These are phyloP conservation scores for Nicotiana noctiflora DNA, from an alignment of 257 asterid species.

Conservation along the genomic window DNA sequence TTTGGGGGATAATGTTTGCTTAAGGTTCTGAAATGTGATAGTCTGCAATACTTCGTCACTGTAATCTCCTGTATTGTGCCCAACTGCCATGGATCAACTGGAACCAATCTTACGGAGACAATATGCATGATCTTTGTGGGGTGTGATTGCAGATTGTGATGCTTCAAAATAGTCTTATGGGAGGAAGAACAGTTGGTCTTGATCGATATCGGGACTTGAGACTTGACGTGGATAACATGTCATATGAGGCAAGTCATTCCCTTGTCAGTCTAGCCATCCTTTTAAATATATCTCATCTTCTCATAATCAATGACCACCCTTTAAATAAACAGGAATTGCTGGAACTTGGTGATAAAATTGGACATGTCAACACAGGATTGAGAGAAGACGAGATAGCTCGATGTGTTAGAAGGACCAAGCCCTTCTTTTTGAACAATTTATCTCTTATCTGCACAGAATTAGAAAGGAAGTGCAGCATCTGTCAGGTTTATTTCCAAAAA, in stretches of 20 bases:
- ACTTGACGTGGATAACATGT: conserved; percentile 82
- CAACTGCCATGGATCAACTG: neutral
- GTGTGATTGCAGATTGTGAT: conserved; percentile 51
- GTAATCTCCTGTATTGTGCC: neutral
- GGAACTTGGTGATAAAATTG: conserved; percentile 90
- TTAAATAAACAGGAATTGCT: conserved; percentile 56
- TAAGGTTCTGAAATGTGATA: neutral
- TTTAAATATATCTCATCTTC: neutral
- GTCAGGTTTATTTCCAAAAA: conserved; percentile 53
- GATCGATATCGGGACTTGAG: conserved; percentile 69
- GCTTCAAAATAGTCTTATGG: conserved; percentile 66
- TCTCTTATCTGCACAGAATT: conserved; percentile 34
- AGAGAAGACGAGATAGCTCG: conserved; percentile 61
- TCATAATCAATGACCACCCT: neutral
- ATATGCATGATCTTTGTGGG: neutral
- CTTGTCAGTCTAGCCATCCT: conserved; percentile 1
- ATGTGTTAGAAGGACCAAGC: conserved; percentile 56
- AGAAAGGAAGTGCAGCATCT: conserved; percentile 77
- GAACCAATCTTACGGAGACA: neutral
- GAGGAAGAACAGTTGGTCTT: conserved; percentile 42
- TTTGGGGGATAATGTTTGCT: neutral
- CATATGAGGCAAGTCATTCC: conserved; percentile 65
- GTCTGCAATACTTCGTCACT: neutral
- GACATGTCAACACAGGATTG: conserved; percentile 84
- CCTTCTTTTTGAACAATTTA: conserved; percentile 19